phyloP scores from a whole-genome alignment of 441 rosid species.

The Gossypium trilobum region DNA sequence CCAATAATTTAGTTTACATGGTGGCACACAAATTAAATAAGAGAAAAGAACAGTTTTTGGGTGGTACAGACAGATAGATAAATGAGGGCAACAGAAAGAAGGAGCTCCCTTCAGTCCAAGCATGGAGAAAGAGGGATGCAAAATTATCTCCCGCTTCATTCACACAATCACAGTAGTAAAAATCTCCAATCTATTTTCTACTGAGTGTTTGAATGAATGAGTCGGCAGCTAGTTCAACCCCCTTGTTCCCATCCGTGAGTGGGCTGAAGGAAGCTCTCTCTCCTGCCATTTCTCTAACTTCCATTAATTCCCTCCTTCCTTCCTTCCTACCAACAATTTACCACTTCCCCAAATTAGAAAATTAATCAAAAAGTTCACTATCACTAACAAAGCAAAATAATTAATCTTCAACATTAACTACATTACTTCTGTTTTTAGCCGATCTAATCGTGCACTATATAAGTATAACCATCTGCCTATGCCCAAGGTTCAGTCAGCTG shows the following conservation, averaged over 20 bases:
- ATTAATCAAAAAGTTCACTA: neutral
- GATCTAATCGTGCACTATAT: neutral
- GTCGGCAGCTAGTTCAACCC: constrained; percentile 81
- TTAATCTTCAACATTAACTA: neutral
- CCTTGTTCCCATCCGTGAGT: constrained; percentile 57
- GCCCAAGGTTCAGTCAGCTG: neutral
- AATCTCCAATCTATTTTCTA: constrained; percentile 16
- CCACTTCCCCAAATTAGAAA: neutral
- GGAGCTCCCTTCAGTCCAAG: constrained; percentile 99
- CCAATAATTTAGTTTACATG: too few relatives aligned
- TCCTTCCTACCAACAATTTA: neutral
- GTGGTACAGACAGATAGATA: neutral
- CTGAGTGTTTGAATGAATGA: constrained; percentile 77
- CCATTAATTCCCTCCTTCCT: neutral
- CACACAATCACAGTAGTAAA: constrained; percentile 63
- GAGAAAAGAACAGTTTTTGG: neutral
- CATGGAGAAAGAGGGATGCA: constrained; percentile 55
- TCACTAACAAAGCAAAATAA: neutral
- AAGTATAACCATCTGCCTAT: neutral
- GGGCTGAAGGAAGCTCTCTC: constrained; percentile 89
- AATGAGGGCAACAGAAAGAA: constrained; percentile 29
- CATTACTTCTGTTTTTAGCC: neutral
- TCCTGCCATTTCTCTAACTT: constrained; percentile 27
- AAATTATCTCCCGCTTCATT: constrained; percentile 89
- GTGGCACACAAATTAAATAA: neutral